phyloP scores from a whole-genome alignment of 2,329 filamentous ascomycete genomes.

The Microcyclosporella mali region DNA sequence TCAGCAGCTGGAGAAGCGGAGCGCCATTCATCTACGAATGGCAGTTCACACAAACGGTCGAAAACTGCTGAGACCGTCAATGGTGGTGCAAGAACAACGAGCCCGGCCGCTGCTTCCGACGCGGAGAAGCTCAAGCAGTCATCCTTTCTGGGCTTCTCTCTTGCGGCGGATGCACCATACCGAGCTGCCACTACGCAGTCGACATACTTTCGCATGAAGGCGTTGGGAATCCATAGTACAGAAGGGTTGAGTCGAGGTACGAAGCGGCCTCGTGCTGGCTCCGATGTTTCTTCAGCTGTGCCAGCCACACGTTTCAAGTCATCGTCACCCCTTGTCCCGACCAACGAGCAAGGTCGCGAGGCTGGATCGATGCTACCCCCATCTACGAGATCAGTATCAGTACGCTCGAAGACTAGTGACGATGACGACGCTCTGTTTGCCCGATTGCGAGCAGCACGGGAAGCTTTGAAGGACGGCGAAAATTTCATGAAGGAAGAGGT shows the following conservation, averaged over 20 bases:
- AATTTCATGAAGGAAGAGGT: constrained; percentile 14
- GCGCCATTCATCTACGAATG: constrained; percentile 7
- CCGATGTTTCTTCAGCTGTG: not conserved
- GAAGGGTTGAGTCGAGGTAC: constrained; percentile 13
- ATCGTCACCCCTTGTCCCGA: not conserved
- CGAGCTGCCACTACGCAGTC: constrained; percentile 40
- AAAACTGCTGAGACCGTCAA: constrained; percentile 26
- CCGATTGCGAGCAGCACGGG: constrained; percentile 27
- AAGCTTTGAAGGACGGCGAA: constrained; percentile 22
- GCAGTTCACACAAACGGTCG: constrained; percentile 22
- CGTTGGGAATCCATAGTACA: constrained; percentile 40
- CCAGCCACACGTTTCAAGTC: too few species aligned
- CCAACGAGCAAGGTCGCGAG: constrained; percentile 5
- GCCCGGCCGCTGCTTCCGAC: constrained; percentile 7
- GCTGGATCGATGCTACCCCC: constrained; percentile 13
- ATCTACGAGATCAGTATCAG: constrained; percentile 6
- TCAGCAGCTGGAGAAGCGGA: constrained; percentile 16
- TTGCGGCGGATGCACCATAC: constrained; percentile 21
- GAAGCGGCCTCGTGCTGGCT: constrained; percentile 21
- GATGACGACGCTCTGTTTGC: constrained; percentile 33
- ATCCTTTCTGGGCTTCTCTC: constrained; percentile 28
- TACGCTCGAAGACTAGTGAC: constrained; percentile 15
- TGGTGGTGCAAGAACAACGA: constrained; percentile 15
- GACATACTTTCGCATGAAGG: constrained; percentile 48
- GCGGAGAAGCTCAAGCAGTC: constrained; percentile 24